phyloP scores from a whole-genome alignment of 768 basidiomycete genomes.

The Lactarius indigo region DNA sequence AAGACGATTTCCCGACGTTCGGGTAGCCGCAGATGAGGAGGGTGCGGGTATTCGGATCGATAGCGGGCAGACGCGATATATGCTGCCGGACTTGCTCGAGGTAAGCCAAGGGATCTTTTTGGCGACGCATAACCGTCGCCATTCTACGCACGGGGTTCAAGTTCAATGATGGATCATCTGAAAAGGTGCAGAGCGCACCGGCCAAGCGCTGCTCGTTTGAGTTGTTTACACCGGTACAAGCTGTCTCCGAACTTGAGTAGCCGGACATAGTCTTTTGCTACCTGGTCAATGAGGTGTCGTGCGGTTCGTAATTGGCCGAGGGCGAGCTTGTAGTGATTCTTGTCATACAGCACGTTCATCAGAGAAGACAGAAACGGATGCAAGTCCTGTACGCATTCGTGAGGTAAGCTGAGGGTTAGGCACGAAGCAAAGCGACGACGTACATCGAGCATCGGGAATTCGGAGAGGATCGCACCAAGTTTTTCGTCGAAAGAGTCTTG shows the following conservation, averaged over 20 bases:
- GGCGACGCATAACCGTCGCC: constrained; percentile 98
- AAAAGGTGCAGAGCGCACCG: constrained; percentile 55
- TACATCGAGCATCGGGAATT: constrained; percentile 97
- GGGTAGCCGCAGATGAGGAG: constrained; percentile 98
- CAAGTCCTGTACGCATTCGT: constrained; percentile 56
- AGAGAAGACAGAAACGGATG: constrained; percentile 95
- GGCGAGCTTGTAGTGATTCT: constrained; percentile 99
- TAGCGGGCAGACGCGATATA: constrained; percentile 95
- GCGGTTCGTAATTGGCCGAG: constrained; percentile 95
- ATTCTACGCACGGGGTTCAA: constrained; percentile 51
- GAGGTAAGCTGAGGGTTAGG: not conserved
- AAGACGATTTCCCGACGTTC: constrained; percentile 98
- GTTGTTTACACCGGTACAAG: constrained; percentile 96
- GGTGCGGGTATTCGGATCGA: constrained; percentile 97
- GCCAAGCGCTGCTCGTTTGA: constrained; percentile 95
- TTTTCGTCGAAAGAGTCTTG: constrained; percentile 97
- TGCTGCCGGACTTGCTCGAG: constrained; percentile 99
- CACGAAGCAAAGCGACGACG: constrained; percentile 34
- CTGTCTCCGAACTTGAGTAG: constrained; percentile 98
- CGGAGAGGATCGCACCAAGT: constrained; percentile 84
- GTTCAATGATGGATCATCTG: not conserved
- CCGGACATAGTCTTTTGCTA: constrained; percentile 95
- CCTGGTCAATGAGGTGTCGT: constrained; percentile 92
- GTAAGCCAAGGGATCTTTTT: constrained; percentile 98
- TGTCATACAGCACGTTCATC: constrained; percentile 99